These are phyloP conservation scores for Colletotrichum cordylinicola DNA, from an alignment of 2,329 filamentous ascomycete genomes.

Conservation along the genomic window DNA sequence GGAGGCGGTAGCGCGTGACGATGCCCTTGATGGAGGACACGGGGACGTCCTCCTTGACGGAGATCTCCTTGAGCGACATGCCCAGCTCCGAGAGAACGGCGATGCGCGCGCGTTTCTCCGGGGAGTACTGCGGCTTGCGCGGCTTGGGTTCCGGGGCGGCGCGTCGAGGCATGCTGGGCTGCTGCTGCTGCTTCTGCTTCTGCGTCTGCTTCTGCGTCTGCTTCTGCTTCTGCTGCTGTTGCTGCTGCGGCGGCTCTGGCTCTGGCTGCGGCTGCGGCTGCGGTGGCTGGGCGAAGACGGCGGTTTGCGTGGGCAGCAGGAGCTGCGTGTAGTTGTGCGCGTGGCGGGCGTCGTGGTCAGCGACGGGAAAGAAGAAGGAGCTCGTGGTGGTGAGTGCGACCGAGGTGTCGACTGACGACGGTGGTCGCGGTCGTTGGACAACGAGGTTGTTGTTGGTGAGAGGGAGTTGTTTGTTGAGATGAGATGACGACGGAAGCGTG, in stretches of 20 bases:
- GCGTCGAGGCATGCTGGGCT: slow-evolving; percentile 15
- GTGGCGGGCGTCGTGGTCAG: background rate
- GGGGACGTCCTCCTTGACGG: slow-evolving; percentile 21
- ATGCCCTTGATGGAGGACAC: slow-evolving; percentile 22
- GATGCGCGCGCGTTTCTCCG: slow-evolving; percentile 22
- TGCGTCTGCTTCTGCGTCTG: background rate
- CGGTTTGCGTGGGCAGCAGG: background rate
- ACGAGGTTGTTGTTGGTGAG: background rate
- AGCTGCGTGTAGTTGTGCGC: background rate
- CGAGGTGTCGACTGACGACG: background rate
- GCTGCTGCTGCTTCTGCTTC: background rate
- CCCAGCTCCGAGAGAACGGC: slow-evolving; percentile 19
- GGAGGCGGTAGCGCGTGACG: slow-evolving; percentile 21
- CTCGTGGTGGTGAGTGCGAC: background rate
- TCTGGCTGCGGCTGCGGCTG: background rate
- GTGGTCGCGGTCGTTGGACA: background rate
- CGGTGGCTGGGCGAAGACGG: background rate
- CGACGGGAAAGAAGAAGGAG: background rate
- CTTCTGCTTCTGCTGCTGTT: background rate
- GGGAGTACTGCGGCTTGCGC: slow-evolving; percentile 22
- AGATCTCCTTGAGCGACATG: slow-evolving; percentile 22
- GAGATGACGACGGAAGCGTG: background rate
- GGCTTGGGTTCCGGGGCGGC: slow-evolving; percentile 19
- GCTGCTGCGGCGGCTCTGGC: background rate
- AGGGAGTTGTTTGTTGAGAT: background rate